A percentile compares a stretch with the other conserved stretches of the same genome.
Evolutionary conservation across 495 filamentous ascomycete species (phyloP).

Genomic region (Aspergillus cavernicola): DNA sequence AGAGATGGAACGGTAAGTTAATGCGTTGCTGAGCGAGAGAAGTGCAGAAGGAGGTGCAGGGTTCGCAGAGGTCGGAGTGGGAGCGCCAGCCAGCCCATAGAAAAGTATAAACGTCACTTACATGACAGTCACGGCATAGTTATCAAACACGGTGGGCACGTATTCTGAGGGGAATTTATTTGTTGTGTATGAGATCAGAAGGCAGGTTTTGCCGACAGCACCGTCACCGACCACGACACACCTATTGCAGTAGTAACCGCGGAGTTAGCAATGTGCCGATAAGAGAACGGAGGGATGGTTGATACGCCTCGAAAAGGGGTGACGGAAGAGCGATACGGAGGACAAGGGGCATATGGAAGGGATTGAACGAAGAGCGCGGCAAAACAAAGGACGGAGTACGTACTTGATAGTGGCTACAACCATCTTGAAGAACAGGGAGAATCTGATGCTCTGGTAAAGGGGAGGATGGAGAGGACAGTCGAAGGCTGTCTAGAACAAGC

Average conservation of each 20-base stretch:
- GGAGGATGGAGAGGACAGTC: slow-evolving; percentile 3
- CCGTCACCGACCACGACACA: slow-evolving; percentile 99
- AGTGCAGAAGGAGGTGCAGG: background rate
- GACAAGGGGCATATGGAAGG: slow-evolving; percentile 5
- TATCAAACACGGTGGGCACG: slow-evolving; percentile 98
- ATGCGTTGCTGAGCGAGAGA: background rate
- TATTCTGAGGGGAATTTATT: slow-evolving; percentile 99
- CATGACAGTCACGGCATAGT: slow-evolving; percentile 99
- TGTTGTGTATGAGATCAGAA: slow-evolving; percentile 97
- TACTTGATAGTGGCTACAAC: slow-evolving; percentile 42
- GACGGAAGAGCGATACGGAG: background rate
- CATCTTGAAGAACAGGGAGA: slow-evolving; percentile 24
- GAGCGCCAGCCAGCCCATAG: background rate
- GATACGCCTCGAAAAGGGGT: slow-evolving; percentile 14
- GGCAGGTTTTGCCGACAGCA: slow-evolving; percentile 98
- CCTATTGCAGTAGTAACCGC: slow-evolving; percentile 41
- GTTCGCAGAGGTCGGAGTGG: background rate
- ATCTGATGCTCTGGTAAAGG: slow-evolving; percentile 10
- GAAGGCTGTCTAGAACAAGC: slow-evolving; percentile 7
- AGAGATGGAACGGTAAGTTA: background rate
- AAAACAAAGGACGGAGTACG: slow-evolving; percentile 18
- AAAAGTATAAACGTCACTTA: slow-evolving; percentile 49
- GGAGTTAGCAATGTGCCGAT: slow-evolving; percentile 26
- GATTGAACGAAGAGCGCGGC: background rate
- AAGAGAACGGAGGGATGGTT: background rate